Percentiles rank a stretch among this genome's conserved stretches.
Evolutionary conservation across 2,329 filamentous ascomycete species (phyloP).

Genomic region (Chalara sp.): DNA sequence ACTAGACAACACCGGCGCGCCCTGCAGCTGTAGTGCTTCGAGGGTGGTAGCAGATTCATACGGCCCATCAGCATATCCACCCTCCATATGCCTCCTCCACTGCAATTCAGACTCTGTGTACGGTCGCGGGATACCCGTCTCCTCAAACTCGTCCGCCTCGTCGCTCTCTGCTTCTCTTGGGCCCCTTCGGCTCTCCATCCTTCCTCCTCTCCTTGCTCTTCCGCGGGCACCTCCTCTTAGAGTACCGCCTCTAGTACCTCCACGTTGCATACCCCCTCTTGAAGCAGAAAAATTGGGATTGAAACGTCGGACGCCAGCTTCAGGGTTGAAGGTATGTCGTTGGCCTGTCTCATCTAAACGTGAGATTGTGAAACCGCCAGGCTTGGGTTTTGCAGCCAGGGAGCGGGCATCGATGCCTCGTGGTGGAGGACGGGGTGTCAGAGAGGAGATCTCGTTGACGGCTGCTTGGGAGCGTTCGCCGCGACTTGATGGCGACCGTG

Average conservation of each 20-base stretch:
- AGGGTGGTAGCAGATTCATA: background rate
- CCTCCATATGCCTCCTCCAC: slow-evolving; percentile 14
- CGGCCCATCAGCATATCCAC: background rate
- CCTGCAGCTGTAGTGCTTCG: background rate
- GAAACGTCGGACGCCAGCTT: background rate
- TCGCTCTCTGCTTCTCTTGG: slow-evolving; percentile 17
- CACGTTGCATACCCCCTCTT: slow-evolving; percentile 5
- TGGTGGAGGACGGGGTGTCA: slow-evolving; percentile 17
- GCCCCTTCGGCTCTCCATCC: slow-evolving; percentile 10
- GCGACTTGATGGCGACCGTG: background rate
- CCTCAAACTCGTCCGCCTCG: slow-evolving; percentile 21
- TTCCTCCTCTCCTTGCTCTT: slow-evolving; percentile 16
- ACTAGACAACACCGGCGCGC: slow-evolving; percentile 1
- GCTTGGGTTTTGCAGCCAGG: slow-evolving; percentile 22
- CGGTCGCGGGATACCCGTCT: background rate
- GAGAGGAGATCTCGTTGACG: slow-evolving; percentile 20
- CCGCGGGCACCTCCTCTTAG: slow-evolving; percentile 7
- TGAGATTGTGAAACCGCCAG: slow-evolving; percentile 12
- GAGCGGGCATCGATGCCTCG: slow-evolving; percentile 26
- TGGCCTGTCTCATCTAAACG: slow-evolving; percentile 4
- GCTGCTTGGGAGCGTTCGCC: slow-evolving; percentile 17
- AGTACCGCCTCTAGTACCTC: slow-evolving; percentile 4
- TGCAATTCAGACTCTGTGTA: slow-evolving; percentile 15
- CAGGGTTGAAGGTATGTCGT: background rate
- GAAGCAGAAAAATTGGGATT: background rate